Base-by-base conservation (phyloP, 169 alveolate species). In the Eimeria acervulina region DNA sequence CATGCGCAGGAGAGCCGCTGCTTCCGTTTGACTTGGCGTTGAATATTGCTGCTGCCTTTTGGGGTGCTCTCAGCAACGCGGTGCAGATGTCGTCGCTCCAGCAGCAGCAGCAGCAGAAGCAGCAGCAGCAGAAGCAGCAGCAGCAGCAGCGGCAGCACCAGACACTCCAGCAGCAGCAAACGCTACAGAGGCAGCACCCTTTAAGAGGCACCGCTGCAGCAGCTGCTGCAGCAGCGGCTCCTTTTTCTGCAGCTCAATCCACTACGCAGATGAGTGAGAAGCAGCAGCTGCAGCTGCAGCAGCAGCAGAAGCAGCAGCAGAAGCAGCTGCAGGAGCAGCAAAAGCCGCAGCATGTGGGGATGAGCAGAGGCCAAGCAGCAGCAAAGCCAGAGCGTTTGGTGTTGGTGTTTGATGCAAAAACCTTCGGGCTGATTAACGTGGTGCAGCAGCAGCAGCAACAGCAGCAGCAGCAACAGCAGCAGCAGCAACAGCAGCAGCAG, bases 1-100 rank as follows among this genome's bases (percentile, higher is more conserved):
- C 51, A 81, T 21, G 90, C n/a, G n/a, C 90, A 81, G 90, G 31
- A 26, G 90, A 81, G 44, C 36, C 63, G 63, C n/a, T 81, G 90
- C 90, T 81, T 23, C 90, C 44, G n/a, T 51, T 81, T 81, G 90
- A 42, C 4, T 51, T 31, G 5, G 90, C 90, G 44, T 12, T 81
- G 51, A 47, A 51, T 12, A 81, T 81, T 47, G 90, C 90, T 44
- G 66, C 90, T 51, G 90, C 90, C 13, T 81, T 81, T 51, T 81
- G 90, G 90, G 72, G 52, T 0, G 72, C 74, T 51, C 90, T 81
- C 28, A 81, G 90, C 90, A 81, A 81, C 72, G 90, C 72, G 0
- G 72, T 81, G 42, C 90, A 81, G 74, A 81, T 42, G 90, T 5
- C 90, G 5, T 12, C 5, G 3, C 80, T 8, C 31, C 61, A 76